Evolutionary conservation across 345 rosid genomes (phyloP).

Genomic region (Cochlearia excelsa): DNA sequence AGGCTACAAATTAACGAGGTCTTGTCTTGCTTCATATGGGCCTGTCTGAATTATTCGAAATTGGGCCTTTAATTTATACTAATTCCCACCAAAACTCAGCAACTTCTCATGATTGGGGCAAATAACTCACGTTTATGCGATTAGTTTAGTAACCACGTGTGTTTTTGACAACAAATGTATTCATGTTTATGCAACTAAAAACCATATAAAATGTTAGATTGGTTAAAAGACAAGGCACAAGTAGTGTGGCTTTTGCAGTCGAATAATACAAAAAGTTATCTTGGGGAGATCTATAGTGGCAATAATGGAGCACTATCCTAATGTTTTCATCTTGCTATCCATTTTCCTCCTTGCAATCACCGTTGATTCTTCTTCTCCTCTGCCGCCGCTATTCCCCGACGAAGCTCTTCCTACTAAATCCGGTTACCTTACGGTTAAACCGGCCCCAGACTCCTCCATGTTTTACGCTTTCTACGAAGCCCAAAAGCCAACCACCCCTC

Average conservation of each 20-base stretch:
- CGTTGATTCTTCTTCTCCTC: conserved; percentile 33
- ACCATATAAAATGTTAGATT: too few species aligned
- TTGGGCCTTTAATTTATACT: too few species aligned
- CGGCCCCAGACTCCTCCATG: conserved; percentile 54
- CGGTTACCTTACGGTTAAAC: conserved; percentile 68
- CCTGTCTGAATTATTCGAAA: too few species aligned
- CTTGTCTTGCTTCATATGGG: too few species aligned
- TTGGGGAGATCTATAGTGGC: background rate
- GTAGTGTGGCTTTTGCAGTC: background rate
- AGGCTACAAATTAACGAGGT: too few species aligned
- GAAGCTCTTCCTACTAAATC: conserved; percentile 77
- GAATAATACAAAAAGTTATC: conserved; percentile 22
- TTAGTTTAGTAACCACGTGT: too few species aligned
- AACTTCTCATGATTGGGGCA: too few species aligned
- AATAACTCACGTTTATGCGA: too few species aligned
- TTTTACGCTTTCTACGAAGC: conserved; percentile 83
- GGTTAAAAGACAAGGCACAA: conserved; percentile 8
- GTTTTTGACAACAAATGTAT: too few species aligned
- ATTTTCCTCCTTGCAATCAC: conserved; percentile 27
- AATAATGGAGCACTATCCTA: conserved; percentile 20
- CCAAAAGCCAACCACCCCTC: conserved; percentile 43
- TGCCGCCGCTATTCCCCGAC: conserved; percentile 41
- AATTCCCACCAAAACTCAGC: too few species aligned
- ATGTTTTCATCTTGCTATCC: conserved; percentile 23
- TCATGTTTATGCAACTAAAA: too few species aligned